Percentiles rank a stretch among this genome's conserved stretches.
Conservation (phyloP, 805 yeast genomes). For the Kockiozyma suomiensis region DNA sequence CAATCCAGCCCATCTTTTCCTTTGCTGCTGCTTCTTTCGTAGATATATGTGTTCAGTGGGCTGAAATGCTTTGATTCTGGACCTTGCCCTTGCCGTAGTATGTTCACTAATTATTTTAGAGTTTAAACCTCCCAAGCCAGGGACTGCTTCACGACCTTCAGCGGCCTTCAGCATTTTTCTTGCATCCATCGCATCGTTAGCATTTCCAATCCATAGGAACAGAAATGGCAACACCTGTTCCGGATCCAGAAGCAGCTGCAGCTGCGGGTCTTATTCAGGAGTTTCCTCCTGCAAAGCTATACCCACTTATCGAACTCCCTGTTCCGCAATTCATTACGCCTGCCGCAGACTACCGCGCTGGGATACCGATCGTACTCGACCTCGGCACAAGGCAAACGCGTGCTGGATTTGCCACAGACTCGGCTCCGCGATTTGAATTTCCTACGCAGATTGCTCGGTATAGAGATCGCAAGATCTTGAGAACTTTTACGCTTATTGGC, state of each 20-base stretch:
- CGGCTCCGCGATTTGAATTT: conserved; percentile 47
- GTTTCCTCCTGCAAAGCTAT: conserved; percentile 32
- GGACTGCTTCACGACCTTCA: background rate
- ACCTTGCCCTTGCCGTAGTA: too few relatives aligned
- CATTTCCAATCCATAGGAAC: background rate
- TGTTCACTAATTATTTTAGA: background rate
- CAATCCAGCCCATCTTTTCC: conserved; percentile 17
- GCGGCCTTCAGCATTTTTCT: too few relatives aligned
- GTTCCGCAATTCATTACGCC: conserved; percentile 47
- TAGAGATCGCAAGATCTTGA: conserved; percentile 71
- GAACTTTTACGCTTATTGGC: conserved; percentile 70
- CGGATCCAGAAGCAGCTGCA: conserved; percentile 1
- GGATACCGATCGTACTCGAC: conserved; percentile 84
- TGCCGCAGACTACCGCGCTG: conserved; percentile 50
- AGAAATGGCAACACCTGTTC: background rate
- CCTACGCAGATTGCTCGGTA: conserved; percentile 71
- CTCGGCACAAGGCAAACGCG: conserved; percentile 53
- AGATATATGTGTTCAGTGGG: too few relatives aligned
- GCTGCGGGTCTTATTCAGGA: conserved; percentile 10
- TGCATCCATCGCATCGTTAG: too few relatives aligned
- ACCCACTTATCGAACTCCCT: conserved; percentile 39
- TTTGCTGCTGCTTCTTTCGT: background rate
- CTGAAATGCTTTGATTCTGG: too few relatives aligned
- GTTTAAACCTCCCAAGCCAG: background rate
- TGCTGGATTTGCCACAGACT: conserved; percentile 40